Base-by-base conservation (phyloP, 495 filamentous ascomycete species). In the Hypoxylon perforatum region DNA sequence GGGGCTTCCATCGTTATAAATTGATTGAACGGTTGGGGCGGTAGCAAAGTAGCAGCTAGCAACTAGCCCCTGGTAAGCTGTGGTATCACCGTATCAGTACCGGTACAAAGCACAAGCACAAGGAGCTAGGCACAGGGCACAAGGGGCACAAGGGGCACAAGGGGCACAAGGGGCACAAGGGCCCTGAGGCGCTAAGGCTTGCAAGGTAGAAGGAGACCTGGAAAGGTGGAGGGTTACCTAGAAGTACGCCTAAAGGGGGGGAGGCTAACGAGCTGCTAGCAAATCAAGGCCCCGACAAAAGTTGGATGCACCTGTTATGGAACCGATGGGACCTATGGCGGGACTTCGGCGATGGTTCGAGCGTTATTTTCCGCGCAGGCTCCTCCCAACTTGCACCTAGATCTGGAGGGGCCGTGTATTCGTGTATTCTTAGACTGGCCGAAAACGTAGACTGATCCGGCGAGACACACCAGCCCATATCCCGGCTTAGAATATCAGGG, bases 1-100 rank as follows among this genome's bases (percentile, higher is more conserved):
- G 67, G 58, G 45, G 65, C 63, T 65, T 56, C 65, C 61, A 71
- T 72, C 54, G 59, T 63, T 61, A 45, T 63, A 58, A 57, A 57
- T 58, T 70, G 61, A 52, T 68, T 28, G 67, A 11, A 56, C 51
- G 56, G 61, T 57, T 45, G 42, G 50, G 46, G 52, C 39, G 46
- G 25, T 33, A 55, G 35, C 10, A 11, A 38, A n/a, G n/a, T n/a
- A n/a, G n/a, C n/a, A n/a, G n/a, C n/a, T n/a, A n/a, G n/a, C n/a
- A n/a, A n/a, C n/a, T n/a, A n/a, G n/a, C n/a, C n/a, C n/a, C n/a
- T 11, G 30, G 30, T 35, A 35, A 11, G 36, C 36, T 3, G 3
- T 8, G 36, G 25, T 28, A 28, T 7, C 25, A 28, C 25, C 3
- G 25, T 28, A 28, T 28, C 25, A 28, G 25, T 28, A 28, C 25